phyloP scores from a whole-genome alignment of 495 filamentous ascomycete species.

The Annulohypoxylon moriforme region DNA sequence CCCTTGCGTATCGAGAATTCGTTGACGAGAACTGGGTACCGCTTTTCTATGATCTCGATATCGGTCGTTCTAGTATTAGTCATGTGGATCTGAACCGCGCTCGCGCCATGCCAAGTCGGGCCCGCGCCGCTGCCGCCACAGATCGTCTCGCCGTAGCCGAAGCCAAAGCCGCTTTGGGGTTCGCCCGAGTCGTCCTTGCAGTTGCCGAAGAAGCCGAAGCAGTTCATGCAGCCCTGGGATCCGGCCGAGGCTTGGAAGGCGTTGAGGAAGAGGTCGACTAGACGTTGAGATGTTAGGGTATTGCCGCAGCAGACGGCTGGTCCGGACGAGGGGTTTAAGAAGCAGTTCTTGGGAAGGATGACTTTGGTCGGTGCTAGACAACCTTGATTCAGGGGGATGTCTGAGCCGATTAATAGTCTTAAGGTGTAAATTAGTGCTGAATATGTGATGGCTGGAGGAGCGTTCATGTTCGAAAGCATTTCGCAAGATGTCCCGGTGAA shows the following conservation, averaged over 20 bases:
- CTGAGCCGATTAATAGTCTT: constrained; percentile 87
- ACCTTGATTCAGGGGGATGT: constrained; percentile 97
- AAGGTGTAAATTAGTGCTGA: constrained; percentile 97
- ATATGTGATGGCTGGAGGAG: constrained; percentile 92
- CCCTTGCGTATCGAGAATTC: constrained; percentile 80
- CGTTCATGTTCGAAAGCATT: constrained; percentile 95
- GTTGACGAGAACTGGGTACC: constrained; percentile 88
- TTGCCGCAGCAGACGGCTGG: constrained; percentile 84
- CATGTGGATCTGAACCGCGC: constrained; percentile 95
- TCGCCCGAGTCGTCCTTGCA: constrained; percentile 61
- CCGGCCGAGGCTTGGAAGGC: constrained; percentile 90
- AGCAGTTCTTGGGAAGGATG: constrained; percentile 80
- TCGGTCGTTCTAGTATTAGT: constrained; percentile 98
- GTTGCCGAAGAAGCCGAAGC: constrained; percentile 86
- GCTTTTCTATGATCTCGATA: constrained; percentile 89
- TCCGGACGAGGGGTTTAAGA: constrained; percentile 61
- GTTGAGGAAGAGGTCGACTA: constrained; percentile 91
- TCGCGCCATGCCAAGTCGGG: constrained; percentile 85
- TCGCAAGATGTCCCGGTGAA: constrained; percentile 90
- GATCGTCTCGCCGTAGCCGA: constrained; percentile 98
- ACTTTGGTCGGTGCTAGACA: constrained; percentile 92
- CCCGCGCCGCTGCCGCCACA: constrained; percentile 93
- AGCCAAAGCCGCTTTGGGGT: constrained; percentile 71
- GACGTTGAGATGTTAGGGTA: constrained; percentile 88
- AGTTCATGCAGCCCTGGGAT: constrained; percentile 78